Base-by-base conservation (phyloP, 2,329 filamentous ascomycete species). In the Endothia cerciana region DNA sequence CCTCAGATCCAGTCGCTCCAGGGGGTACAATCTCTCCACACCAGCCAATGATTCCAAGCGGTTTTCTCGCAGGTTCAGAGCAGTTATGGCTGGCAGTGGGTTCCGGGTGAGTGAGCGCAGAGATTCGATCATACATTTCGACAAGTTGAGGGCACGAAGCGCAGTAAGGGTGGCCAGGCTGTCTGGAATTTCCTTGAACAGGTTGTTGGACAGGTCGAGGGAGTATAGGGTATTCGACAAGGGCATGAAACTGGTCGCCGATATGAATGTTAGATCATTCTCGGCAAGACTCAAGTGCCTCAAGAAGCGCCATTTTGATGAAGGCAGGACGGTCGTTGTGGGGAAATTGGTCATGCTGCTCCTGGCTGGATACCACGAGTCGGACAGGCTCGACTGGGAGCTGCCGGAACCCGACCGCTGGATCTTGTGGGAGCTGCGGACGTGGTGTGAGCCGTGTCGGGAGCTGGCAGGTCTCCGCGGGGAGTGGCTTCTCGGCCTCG, bases 101-200 rank as follows among this genome's bases (percentile, higher is more conserved):
- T 91, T 95, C 69, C 91, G 89, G 2, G 89, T 89, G 51, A 99
- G 82, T 1, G 94, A 97, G 73, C 96, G 91, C 64, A 99, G 83
- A 19, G 93, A 95, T 72, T 94, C 92, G 69, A 99, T 98, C 94
- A 98, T 97, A 83, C 94, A 98, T 73, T 97, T 91, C 4, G 94
- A 97, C 33, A 99, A 83, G 73, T 99, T 98, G 63, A 99, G 81
- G 30, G 95, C 94, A 70, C 94, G 89, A n/a, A 99, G 85, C 36
- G 93, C 90, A 25, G 93, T 93, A 65, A 99, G 82, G 11, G 88
- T 91, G 15, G 94, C 91, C 65, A 99, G 81, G 72, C 92, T 95
- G 76, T 98, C 95, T 0, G 95, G 95, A 63, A 98, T 91, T 76
- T 97, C 92, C n/a, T 88, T 89, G 77, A 99, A 97, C 40, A 97